Conservation (phyloP, 2,329 filamentous ascomycete genomes). For the Pochonia chlamydosporia region DNA sequence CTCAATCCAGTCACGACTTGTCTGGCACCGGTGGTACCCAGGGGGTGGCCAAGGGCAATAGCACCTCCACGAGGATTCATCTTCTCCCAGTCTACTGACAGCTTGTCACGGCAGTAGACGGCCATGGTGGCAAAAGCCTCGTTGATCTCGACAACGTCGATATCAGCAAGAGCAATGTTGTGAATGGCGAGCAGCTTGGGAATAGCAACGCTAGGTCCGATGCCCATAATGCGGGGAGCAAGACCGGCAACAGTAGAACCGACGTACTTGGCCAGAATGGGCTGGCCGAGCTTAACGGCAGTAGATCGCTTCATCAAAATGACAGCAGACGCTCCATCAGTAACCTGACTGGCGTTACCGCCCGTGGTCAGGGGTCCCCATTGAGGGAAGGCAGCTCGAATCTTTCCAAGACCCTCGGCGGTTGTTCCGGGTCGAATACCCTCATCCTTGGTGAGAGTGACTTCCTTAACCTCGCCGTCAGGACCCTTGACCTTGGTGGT, state of each 20-base stretch:
- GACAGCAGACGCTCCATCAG: conserved; percentile 85
- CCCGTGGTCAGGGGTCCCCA: conserved; percentile 84
- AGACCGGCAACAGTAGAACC: conserved; percentile 87
- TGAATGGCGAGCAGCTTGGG: conserved; percentile 80
- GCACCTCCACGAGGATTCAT: conserved; percentile 78
- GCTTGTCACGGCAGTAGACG: conserved; percentile 77
- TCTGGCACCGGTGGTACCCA: conserved; percentile 71
- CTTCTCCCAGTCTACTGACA: conserved; percentile 67
- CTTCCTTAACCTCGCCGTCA: conserved; percentile 70
- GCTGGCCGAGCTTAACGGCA: conserved; percentile 79
- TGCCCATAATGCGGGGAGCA: conserved; percentile 93
- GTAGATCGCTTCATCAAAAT: conserved; percentile 93
- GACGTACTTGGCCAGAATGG: conserved; percentile 91
- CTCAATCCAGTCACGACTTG: conserved; percentile 88
- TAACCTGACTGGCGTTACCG: conserved; percentile 91
- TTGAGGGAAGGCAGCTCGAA: conserved; percentile 83
- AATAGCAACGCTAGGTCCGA: conserved; percentile 69
- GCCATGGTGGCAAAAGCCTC: conserved; percentile 98
- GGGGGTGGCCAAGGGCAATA: conserved; percentile 76
- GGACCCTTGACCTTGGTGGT: conserved; percentile 75
- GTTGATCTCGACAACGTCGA: conserved; percentile 91
- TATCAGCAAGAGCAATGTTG: conserved; percentile 71
- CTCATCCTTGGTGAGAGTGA: conserved; percentile 81
- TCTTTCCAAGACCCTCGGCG: conserved; percentile 72
- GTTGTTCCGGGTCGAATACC: conserved; percentile 89